Percentiles rank a stretch among this genome's conserved stretches.
phyloP scores from a whole-genome alignment of 768 basidiomycete species.

The Auricularia auricula-judae region DNA sequence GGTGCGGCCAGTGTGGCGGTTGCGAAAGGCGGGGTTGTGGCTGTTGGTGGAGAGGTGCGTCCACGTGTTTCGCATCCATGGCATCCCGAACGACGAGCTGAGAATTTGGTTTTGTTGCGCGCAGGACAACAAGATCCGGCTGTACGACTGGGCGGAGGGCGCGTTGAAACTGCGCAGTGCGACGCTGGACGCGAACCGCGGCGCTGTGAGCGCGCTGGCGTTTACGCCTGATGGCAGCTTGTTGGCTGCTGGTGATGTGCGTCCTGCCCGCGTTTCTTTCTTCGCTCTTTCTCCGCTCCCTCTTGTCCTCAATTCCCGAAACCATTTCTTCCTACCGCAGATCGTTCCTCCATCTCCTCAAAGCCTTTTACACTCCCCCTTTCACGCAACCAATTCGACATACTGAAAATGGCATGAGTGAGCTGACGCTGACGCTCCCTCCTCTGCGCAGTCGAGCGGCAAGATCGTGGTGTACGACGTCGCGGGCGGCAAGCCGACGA shows the following conservation, averaged over 20 bases:
- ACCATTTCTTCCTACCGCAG: too few species aligned
- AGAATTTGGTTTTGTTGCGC: neutral
- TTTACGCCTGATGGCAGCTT: slow-evolving; percentile 69
- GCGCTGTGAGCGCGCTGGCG: slow-evolving; percentile 58
- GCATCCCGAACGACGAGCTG: too few species aligned
- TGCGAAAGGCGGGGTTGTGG: slow-evolving; percentile 50
- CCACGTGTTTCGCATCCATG: neutral
- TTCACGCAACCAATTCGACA: too few species aligned
- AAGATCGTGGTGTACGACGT: slow-evolving; percentile 73
- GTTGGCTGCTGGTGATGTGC: slow-evolving; percentile 79
- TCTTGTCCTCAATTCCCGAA: too few species aligned
- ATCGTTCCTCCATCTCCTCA: too few species aligned
- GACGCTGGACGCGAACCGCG: slow-evolving; percentile 57
- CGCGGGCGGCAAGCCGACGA: slow-evolving; percentile 51
- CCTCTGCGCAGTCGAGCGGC: too few species aligned
- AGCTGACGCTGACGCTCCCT: too few species aligned
- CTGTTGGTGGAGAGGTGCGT: slow-evolving; percentile 66
- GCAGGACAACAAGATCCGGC: slow-evolving; percentile 63
- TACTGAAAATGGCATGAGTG: too few species aligned
- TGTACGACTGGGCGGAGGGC: slow-evolving; percentile 58
- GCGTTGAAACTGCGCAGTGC: slow-evolving; percentile 38
- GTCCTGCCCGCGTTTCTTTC: too few species aligned
- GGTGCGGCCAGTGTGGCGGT: slow-evolving; percentile 63
- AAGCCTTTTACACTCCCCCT: too few species aligned
- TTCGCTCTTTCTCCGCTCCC: too few species aligned